These are phyloP conservation scores for Macrolepiota fuliginosa DNA, from an alignment of 768 basidiomycete species.

Conservation along the genomic window DNA sequence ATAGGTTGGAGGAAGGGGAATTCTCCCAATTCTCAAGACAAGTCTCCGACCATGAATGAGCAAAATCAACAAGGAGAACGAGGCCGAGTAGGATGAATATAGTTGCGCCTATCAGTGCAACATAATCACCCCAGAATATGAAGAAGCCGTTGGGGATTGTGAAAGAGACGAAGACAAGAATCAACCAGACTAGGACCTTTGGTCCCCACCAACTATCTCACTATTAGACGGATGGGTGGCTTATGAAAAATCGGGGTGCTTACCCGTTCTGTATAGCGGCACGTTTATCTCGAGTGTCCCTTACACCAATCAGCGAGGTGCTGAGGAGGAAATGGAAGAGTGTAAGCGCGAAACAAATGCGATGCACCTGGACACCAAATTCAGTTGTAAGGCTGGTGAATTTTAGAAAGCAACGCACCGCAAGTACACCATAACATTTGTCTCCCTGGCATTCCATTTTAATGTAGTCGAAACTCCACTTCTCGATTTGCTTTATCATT, in stretches of 20 bases:
- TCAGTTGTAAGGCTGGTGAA: background rate
- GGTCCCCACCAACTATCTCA: slow-evolving; percentile 93
- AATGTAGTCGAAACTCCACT: slow-evolving; percentile 94
- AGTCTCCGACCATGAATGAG: slow-evolving; percentile 97
- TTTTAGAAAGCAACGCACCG: slow-evolving; percentile 50
- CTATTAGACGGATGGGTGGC: slow-evolving; percentile 7
- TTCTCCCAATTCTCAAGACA: slow-evolving; percentile 96
- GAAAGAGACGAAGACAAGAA: slow-evolving; percentile 81
- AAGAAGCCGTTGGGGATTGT: slow-evolving; percentile 98
- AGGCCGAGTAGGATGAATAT: slow-evolving; percentile 96
- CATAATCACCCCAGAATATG: slow-evolving; percentile 96
- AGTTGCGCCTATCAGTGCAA: slow-evolving; percentile 88
- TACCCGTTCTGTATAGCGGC: slow-evolving; percentile 98
- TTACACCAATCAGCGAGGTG: slow-evolving; percentile 77
- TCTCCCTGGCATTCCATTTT: slow-evolving; percentile 96
- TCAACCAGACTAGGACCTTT: slow-evolving; percentile 86
- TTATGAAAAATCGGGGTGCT: slow-evolving; percentile 16
- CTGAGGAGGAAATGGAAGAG: slow-evolving; percentile 87
- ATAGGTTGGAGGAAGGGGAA: slow-evolving; percentile 68
- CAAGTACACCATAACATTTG: slow-evolving; percentile 95
- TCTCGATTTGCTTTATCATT: slow-evolving; percentile 83
- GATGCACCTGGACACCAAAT: slow-evolving; percentile 63
- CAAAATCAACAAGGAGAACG: slow-evolving; percentile 96
- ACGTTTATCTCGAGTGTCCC: slow-evolving; percentile 88
- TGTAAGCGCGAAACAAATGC: slow-evolving; percentile 92